Percentiles rank a stretch among this genome's conserved stretches.
phyloP scores from a whole-genome alignment of 352 stramenopile species.

The Phytophthora chlamydospora region DNA sequence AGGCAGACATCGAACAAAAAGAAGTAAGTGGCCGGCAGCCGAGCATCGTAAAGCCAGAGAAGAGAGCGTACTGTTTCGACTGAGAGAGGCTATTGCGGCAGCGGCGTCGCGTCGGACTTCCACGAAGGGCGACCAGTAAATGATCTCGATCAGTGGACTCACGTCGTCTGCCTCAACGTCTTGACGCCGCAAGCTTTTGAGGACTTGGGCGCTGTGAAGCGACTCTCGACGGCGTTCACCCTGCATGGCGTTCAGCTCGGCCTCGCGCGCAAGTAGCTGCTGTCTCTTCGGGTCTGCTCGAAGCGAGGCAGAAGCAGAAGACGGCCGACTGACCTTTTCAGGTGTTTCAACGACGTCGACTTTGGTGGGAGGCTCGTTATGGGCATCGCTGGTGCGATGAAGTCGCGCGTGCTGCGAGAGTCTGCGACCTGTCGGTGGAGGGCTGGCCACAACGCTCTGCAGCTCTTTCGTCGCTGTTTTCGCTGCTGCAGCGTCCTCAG shows the following conservation, averaged over 20 bases:
- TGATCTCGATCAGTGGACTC: slow-evolving; percentile 80
- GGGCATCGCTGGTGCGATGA: slow-evolving; percentile 5
- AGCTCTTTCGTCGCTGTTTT: slow-evolving; percentile 9
- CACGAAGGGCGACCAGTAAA: slow-evolving; percentile 87
- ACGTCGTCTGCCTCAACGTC: slow-evolving; percentile 76
- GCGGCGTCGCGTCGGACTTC: slow-evolving; percentile 83
- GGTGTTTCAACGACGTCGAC: slow-evolving; percentile 2
- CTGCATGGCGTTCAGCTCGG: slow-evolving; percentile 25
- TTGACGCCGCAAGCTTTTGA: slow-evolving; percentile 41
- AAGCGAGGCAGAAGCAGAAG: slow-evolving; percentile 7
- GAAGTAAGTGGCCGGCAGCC: not conserved
- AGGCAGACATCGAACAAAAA: slow-evolving; percentile 1
- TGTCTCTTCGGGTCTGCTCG: slow-evolving; percentile 31
- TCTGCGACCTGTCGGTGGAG: slow-evolving; percentile 6
- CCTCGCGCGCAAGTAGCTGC: slow-evolving; percentile 29
- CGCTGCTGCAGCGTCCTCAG: not conserved
- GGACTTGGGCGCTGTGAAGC: slow-evolving; percentile 36
- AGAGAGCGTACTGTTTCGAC: slow-evolving; percentile 61
- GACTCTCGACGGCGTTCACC: slow-evolving; percentile 28
- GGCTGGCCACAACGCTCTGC: not conserved
- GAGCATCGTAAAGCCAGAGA: not conserved
- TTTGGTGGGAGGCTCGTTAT: not conserved
- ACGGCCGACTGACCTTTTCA: not conserved
- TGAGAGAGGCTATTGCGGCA: slow-evolving; percentile 73
- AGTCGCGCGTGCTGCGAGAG: slow-evolving; percentile 10